phyloP scores from a whole-genome alignment of 2,329 filamentous ascomycete genomes.

The Plectosphaerella plurivora region DNA sequence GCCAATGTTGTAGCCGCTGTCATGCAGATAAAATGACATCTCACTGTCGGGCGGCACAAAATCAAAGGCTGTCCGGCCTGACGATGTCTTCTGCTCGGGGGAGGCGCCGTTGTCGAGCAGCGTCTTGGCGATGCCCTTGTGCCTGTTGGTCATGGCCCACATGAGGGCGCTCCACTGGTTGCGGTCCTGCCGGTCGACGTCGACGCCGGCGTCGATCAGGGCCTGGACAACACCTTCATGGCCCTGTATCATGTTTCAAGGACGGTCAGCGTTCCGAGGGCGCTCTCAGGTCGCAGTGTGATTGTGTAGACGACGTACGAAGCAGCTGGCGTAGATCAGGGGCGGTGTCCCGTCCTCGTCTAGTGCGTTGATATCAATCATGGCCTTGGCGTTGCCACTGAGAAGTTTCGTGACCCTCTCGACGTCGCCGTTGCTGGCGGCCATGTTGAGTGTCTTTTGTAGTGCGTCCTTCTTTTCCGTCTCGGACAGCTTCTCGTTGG shows the following conservation, averaged over 20 bases:
- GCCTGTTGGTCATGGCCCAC: constrained; percentile 99
- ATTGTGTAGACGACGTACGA: constrained; percentile 53
- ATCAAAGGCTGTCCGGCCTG: constrained; percentile 89
- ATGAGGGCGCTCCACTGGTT: constrained; percentile 98
- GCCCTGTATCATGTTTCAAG: constrained; percentile 45
- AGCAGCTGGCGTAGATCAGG: constrained; percentile 95
- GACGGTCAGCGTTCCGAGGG: constrained; percentile 2
- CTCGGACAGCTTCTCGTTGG: constrained; percentile 67
- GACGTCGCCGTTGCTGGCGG: constrained; percentile 92
- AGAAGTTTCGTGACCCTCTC: constrained; percentile 75
- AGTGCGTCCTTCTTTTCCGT: constrained; percentile 75
- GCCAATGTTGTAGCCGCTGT: constrained; percentile 88
- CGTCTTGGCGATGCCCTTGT: constrained; percentile 92
- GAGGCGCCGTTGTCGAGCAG: constrained; percentile 90
- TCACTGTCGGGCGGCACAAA: constrained; percentile 95
- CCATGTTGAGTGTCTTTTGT: constrained; percentile 89
- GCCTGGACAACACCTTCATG: constrained; percentile 84
- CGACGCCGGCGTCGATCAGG: constrained; percentile 78
- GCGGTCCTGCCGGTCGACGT: constrained; percentile 89
- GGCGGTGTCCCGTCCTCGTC: constrained; percentile 97
- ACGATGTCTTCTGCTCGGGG: constrained; percentile 92
- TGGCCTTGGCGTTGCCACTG: constrained; percentile 65
- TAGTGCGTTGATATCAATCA: constrained; percentile 78
- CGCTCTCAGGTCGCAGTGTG: no score
- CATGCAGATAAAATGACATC: constrained; percentile 90